Percentiles rank a stretch among this genome's conserved stretches.
Conservation (phyloP, 2,329 filamentous ascomycete species). For the Sporothrix variecibatus region DNA sequence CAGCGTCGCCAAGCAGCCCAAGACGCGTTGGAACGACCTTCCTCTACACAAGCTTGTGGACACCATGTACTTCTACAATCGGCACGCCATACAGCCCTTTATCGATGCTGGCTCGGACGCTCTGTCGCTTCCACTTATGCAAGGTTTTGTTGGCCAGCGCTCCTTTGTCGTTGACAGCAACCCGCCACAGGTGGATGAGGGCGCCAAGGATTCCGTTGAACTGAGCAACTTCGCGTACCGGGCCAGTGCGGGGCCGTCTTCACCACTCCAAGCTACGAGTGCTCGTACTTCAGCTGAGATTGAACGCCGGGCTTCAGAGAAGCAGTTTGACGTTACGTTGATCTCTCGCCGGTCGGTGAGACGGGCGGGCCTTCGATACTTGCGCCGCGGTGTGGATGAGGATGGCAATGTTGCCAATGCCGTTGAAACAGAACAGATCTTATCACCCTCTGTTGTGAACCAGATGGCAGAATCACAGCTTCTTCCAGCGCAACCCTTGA, state of each 20-base stretch:
- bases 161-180: conserved; percentile 72
- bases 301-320: conserved; percentile 49
- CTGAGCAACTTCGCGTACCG: conserved; percentile 37
- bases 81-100: conserved; percentile 71
- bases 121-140: conserved; percentile 79
- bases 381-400: conserved; percentile 87
- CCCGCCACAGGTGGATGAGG: conserved; percentile 56
- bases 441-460: conserved; percentile 59
- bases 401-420: conserved; percentile 84
- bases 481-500: conserved; percentile 35
- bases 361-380: conserved; percentile 83
- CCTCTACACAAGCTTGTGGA: conserved; percentile 75
- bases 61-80: conserved; percentile 88
- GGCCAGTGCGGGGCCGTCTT: background rate
- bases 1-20: conserved; percentile 49
- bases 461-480: conserved; percentile 56
- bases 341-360: conserved; percentile 88
- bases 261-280: conserved; percentile 26
- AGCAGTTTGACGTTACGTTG: conserved; percentile 76
- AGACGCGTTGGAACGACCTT: conserved; percentile 46
- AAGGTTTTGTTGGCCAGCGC: conserved; percentile 89
- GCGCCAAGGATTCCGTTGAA: conserved; percentile 47
- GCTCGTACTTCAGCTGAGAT: conserved; percentile 27
- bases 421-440: conserved; percentile 93
- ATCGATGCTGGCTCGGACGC: conserved; percentile 70